Evolutionary conservation across 140 eudicot species (phyloP).

Genomic region (Flaveria floridana): DNA sequence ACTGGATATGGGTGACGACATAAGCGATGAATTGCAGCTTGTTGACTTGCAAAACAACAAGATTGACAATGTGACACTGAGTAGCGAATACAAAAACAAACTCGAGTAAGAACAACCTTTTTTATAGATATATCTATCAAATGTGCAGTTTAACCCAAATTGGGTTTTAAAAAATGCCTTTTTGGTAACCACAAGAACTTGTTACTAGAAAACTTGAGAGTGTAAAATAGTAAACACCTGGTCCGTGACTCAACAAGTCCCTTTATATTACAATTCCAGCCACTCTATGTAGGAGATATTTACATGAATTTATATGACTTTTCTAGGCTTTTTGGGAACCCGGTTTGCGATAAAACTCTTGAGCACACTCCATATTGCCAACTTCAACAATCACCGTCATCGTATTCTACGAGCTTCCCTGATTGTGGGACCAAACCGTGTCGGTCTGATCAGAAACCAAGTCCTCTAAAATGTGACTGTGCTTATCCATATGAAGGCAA

Average conservation of each 20-base stretch:
- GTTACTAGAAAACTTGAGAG: no score
- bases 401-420: slow-evolving; percentile 76
- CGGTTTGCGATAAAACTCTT: slow-evolving; percentile 62
- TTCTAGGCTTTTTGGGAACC: slow-evolving; percentile 75
- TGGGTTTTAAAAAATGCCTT: not conserved
- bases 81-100: slow-evolving; percentile 47
- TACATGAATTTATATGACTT: slow-evolving; percentile 4
- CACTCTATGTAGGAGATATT: not conserved
- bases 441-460: slow-evolving; percentile 49
- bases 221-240: no score
- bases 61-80: slow-evolving; percentile 52
- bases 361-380: slow-evolving; percentile 59
- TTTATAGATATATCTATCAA: not conserved
- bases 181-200: no score
- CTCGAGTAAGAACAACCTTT: slow-evolving; percentile 49
- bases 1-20: slow-evolving; percentile 46
- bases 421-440: slow-evolving; percentile 67
- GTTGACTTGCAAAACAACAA: slow-evolving; percentile 74
- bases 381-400: slow-evolving; percentile 45
- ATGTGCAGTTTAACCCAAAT: not conserved
- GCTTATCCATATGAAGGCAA: slow-evolving; percentile 88
- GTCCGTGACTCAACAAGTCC: no score
- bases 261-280: not conserved
- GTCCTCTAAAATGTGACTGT: slow-evolving; percentile 78
- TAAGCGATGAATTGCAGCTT: slow-evolving; percentile 48